A percentile compares a stretch with the other conserved stretches of the same genome.
phyloP scores from a whole-genome alignment of 306 rosid genomes.

The Lathyrus oleraceus region DNA sequence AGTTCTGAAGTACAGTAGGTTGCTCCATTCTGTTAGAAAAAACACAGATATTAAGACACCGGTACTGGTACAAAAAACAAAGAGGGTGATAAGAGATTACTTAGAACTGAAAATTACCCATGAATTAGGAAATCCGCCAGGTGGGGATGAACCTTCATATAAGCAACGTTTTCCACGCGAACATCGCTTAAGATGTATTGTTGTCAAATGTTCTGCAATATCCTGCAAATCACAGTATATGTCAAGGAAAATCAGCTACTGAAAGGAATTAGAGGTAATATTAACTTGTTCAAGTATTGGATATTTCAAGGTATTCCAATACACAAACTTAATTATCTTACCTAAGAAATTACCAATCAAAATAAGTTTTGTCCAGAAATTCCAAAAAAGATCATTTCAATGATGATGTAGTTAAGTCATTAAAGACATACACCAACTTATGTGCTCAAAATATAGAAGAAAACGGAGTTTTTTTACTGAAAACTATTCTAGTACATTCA shows the following conservation, averaged over 20 bases:
- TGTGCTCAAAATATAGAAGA: background rate
- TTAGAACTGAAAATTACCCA: slow-evolving; percentile 66
- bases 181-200: slow-evolving; percentile 80
- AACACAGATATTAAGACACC: background rate
- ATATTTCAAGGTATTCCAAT: background rate
- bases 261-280: background rate
- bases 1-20: slow-evolving; percentile 79
- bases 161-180: slow-evolving; percentile 96
- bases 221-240: slow-evolving; percentile 56
- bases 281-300: background rate
- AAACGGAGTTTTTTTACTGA: background rate
- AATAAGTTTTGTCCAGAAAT: slow-evolving; percentile 9
- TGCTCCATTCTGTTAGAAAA: slow-evolving; percentile 80
- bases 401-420: slow-evolving; percentile 8
- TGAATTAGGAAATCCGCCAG: slow-evolving; percentile 90
- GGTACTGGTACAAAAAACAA: background rate
- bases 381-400: slow-evolving; percentile 6
- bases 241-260: slow-evolving; percentile 13
- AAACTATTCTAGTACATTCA: background rate
- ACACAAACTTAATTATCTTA: slow-evolving; percentile 7
- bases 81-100: slow-evolving; percentile 5
- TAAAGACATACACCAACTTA: background rate
- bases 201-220: slow-evolving; percentile 88
- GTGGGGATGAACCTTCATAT: slow-evolving; percentile 96
- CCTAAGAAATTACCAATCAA: slow-evolving; percentile 27